These are phyloP conservation scores for Phyllosticta citrichinensis DNA, from an alignment of 2,329 filamentous ascomycete genomes.

Conservation along the genomic window DNA sequence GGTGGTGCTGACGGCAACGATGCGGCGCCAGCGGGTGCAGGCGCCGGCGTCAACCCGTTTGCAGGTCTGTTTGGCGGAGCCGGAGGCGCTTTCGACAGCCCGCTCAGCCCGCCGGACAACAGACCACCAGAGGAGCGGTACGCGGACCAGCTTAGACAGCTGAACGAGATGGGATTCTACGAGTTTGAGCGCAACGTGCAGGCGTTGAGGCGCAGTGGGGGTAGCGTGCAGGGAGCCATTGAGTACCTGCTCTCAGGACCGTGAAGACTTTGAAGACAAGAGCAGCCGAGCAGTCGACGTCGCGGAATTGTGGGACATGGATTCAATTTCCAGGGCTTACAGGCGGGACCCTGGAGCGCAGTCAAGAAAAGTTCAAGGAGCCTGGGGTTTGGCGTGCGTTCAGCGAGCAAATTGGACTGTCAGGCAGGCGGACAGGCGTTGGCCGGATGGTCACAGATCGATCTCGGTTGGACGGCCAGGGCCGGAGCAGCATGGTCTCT, in stretches of 20 bases:
- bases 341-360: background rate
- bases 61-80: slow-evolving; percentile 29
- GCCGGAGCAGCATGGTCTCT: background rate
- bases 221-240: slow-evolving; percentile 86
- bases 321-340: background rate
- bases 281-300: background rate
- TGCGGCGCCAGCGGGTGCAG: slow-evolving; percentile 21
- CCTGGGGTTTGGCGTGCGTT: background rate
- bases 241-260: slow-evolving; percentile 50
- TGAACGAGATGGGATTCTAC: slow-evolving; percentile 98
- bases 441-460: background rate
- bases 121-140: slow-evolving; percentile 91
- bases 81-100: slow-evolving; percentile 18
- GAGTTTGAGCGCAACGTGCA: slow-evolving; percentile 92
- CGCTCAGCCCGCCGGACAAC: slow-evolving; percentile 57
- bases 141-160: slow-evolving; percentile 75
- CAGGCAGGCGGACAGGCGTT: background rate
- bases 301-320: background rate
- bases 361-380: background rate
- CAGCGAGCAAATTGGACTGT: background rate
- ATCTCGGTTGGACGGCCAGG: background rate
- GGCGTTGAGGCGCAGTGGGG: slow-evolving; percentile 77
- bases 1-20: slow-evolving; percentile 39
- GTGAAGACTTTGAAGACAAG: background rate
- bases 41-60: slow-evolving; percentile 26